Evolutionary conservation across 768 basidiomycete genomes (phyloP), one percentile per base, ranked within the genome.

Genomic region (Podaxis rugospora): DNA sequence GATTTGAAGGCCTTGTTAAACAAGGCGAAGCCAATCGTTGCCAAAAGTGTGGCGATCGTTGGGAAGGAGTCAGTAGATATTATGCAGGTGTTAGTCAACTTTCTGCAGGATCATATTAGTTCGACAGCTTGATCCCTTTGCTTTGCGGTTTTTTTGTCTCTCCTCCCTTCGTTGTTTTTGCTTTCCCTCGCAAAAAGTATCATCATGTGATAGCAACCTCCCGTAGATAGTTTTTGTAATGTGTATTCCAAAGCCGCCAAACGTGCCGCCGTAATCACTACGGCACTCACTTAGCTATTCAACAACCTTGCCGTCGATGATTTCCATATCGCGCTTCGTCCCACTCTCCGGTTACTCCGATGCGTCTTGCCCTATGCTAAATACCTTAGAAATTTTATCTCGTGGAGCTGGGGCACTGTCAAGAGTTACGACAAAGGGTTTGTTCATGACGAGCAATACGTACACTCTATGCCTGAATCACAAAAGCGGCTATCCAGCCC

Each of bases 1-100:
- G 92, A 93, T 70, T 64, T 93, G 62, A 85, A 87, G 67, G 76
- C 82, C 3, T 69, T 92, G 66, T 59, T 93, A 72, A 83, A 73
- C 61, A 90, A 85, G 66, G 80, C 89, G 13, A 86, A 83, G 65
- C 81, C 85, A 0, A 71, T 90, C 37, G 72, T 93, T 25, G 78
- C 75, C 13, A 88, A 89, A 70, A 84, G 83, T 66, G 76, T 83
- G 62, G 70, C 71, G 16, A 72, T 83, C 46, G 64, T 82, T 59
- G 82, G 77, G 35, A 78, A 76, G 52, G 70, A 74, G 36, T 72
- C 71, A 10, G 76, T 82, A 21, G 87, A 92, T 71, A 67, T 92
- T 67, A 83, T 82, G 5, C 78, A 77, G 57, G 75, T 89, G n/a
- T 69, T 92, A 63, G 73, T 79, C 16, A 80, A 76, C 58, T 91